Conservation (phyloP, 2,329 filamentous ascomycete genomes). For the Paraphoma chrysanthemicola region DNA sequence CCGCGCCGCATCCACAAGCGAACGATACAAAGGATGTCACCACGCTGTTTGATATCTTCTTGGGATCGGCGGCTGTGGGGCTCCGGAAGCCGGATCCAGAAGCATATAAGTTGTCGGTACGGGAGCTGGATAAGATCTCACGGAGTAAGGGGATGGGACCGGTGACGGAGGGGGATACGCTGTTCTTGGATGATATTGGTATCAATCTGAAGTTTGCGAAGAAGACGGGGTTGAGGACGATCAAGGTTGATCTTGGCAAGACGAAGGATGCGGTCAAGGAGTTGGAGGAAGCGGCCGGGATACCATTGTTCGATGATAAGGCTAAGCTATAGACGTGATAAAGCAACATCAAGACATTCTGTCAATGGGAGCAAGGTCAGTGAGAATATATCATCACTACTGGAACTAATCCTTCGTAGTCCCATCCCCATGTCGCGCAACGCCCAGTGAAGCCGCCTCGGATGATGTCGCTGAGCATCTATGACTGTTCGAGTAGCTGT, state of each 20-base stretch:
- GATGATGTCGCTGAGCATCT: no score
- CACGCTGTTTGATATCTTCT: slow-evolving; percentile 81
- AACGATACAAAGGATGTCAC: slow-evolving; percentile 60
- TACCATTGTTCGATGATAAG: slow-evolving; percentile 63
- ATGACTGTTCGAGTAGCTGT: no score
- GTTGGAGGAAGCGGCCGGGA: slow-evolving; percentile 76
- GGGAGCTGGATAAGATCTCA: slow-evolving; percentile 69
- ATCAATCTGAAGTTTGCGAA: slow-evolving; percentile 86
- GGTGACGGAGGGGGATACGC: slow-evolving; percentile 70
- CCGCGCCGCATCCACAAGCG: slow-evolving; percentile 27
- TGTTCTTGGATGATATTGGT: slow-evolving; percentile 95
- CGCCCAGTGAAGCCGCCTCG: no score
- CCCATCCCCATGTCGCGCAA: no score
- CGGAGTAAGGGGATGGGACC: slow-evolving; percentile 59
- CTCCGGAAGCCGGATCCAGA: slow-evolving; percentile 84
- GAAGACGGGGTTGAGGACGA: slow-evolving; percentile 76
- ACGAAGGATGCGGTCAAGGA: slow-evolving; percentile 82
- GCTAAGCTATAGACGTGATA: slow-evolving; percentile 27
- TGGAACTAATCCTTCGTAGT: no score
- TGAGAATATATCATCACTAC: no score
- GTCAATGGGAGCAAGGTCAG: no score
- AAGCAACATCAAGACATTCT: no score
- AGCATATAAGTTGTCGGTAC: slow-evolving; percentile 79
- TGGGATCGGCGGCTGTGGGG: slow-evolving; percentile 85
- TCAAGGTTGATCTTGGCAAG: slow-evolving; percentile 83